phyloP scores from a whole-genome alignment of 805 yeast species.

The Starmerella apis region DNA sequence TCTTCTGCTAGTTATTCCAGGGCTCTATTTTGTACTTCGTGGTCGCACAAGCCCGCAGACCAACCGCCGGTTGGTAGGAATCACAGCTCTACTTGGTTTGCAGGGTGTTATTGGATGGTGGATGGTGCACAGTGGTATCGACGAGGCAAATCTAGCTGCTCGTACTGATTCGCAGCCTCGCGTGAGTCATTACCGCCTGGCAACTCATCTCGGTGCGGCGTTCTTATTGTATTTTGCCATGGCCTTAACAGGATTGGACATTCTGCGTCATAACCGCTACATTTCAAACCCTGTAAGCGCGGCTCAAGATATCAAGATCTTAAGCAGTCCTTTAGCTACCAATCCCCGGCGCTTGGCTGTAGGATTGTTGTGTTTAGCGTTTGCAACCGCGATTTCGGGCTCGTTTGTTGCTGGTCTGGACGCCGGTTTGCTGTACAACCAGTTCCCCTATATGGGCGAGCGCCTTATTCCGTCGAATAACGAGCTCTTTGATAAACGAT shows the following conservation, averaged over 20 bases:
- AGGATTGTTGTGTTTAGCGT: constrained; percentile 58
- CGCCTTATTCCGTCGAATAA: constrained; percentile 57
- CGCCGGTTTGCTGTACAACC: constrained; percentile 92
- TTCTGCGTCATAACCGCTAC: constrained; percentile 64
- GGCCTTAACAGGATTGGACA: constrained; percentile 80
- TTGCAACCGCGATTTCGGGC: constrained; percentile 90
- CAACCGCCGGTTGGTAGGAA: constrained; percentile 55
- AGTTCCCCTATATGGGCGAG: constrained; percentile 91
- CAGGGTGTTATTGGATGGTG: constrained; percentile 99
- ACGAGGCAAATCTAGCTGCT: constrained; percentile 62
- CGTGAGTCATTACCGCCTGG: constrained; percentile 86
- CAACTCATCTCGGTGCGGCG: constrained; percentile 91
- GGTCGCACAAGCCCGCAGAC: constrained; percentile 58
- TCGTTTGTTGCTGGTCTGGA: constrained; percentile 97
- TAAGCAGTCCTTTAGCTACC: constrained; percentile 51
- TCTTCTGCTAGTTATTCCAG: constrained; percentile 69
- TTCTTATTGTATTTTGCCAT: constrained; percentile 78
- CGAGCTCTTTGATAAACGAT: constrained; percentile 70
- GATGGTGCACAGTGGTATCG: constrained; percentile 97
- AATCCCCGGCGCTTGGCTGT: constrained; percentile 47
- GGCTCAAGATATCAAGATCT: constrained; percentile 42
- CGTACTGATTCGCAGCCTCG: constrained; percentile 84
- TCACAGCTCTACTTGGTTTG: constrained; percentile 69
- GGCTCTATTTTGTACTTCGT: constrained; percentile 62
- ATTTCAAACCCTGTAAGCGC: constrained; percentile 54